Conservation (phyloP, 495 filamentous ascomycete genomes). For the Daldinia concentrica region DNA sequence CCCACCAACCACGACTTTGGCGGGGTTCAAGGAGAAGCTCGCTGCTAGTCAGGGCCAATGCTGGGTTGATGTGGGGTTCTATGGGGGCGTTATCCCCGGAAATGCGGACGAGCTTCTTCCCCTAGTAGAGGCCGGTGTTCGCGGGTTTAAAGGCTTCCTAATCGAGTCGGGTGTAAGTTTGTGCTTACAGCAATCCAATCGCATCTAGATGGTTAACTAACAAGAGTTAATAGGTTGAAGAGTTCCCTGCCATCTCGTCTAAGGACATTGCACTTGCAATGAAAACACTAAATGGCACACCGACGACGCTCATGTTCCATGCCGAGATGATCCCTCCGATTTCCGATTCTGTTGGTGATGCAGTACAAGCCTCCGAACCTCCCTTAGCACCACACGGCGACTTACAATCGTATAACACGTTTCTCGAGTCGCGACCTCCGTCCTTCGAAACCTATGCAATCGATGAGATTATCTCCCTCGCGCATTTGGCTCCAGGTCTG, state of each 20-base stretch:
- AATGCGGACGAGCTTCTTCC: slow-evolving; percentile 82
- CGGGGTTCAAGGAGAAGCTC: slow-evolving; percentile 83
- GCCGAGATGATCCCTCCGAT: slow-evolving; percentile 97
- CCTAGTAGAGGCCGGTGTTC: slow-evolving; percentile 83
- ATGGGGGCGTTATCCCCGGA: slow-evolving; percentile 93
- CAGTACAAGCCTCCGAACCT: slow-evolving; percentile 74
- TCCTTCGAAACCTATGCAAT: slow-evolving; percentile 93
- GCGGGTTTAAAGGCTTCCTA: slow-evolving; percentile 97
- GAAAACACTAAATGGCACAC: slow-evolving; percentile 73
- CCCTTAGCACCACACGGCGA: slow-evolving; percentile 79
- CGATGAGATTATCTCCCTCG: slow-evolving; percentile 81
- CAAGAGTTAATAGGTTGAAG: slow-evolving; percentile 72
- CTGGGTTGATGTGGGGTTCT: slow-evolving; percentile 99
- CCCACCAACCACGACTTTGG: slow-evolving; percentile 91
- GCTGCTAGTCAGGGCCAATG: slow-evolving; percentile 87
- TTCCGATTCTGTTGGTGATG: slow-evolving; percentile 80
- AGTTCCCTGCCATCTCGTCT: slow-evolving; percentile 90
- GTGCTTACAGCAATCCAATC: slow-evolving; percentile 4
- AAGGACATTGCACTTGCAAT: slow-evolving; percentile 82
- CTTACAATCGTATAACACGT: slow-evolving; percentile 85
- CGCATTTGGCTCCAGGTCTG: slow-evolving; percentile 81
- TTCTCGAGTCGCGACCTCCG: slow-evolving; percentile 89
- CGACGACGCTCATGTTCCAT: slow-evolving; percentile 97
- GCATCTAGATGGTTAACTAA: slow-evolving; percentile 10
- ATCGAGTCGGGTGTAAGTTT: slow-evolving; percentile 91